Evolutionary conservation across 208 protist genomes (phyloP), one percentile per base, ranked within the genome.

Genomic region (Leishmania gerbilli): DNA sequence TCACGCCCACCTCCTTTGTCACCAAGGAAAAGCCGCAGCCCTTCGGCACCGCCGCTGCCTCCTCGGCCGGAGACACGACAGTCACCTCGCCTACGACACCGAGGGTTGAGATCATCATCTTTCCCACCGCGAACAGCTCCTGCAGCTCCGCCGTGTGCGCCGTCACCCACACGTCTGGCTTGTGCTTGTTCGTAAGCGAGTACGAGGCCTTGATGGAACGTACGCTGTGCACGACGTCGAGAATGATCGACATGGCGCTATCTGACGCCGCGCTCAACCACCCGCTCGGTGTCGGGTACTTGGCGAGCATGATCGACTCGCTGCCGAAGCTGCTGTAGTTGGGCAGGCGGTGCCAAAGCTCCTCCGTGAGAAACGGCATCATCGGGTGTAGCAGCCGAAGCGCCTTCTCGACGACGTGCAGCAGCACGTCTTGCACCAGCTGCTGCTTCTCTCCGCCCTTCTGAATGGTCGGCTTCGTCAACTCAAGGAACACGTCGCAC

Each of bases 331-430:
- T 95, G 76, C 65, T 81, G 84, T 92, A 95, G 86, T 97, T 89
- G 17, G 97, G 97, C 76, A 99, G 87, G 62, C 90, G 94, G 88
- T 99, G 99, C 96, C 98, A 99, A 2, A 99, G 83, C 86, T 99
- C 99, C 93, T 99, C 99, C 34, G 99, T 99, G 51, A 99, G 81
- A 85, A 99, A 99, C 40, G 99, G 99, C 99, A 99, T 99, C 90
- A 99, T 99, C 53, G 99, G 99, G 86, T 99, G 99, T 3, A 99
- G 88, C 76, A 99, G 71, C 74, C 98, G 92, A n/a, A 99, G 90
- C 17, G 88, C 96, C 74, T 84, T 83, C 82, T 99, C 99, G 19
- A 99, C 89, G 21, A 96, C 95, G 84, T 91, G 91, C 60, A 99
- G 94, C 17, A 99, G 88, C 67, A 97, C 94, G 58, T 99, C 90